Evolutionary conservation across 768 basidiomycete species (phyloP).

Genomic region (Heimioporus sp.): DNA sequence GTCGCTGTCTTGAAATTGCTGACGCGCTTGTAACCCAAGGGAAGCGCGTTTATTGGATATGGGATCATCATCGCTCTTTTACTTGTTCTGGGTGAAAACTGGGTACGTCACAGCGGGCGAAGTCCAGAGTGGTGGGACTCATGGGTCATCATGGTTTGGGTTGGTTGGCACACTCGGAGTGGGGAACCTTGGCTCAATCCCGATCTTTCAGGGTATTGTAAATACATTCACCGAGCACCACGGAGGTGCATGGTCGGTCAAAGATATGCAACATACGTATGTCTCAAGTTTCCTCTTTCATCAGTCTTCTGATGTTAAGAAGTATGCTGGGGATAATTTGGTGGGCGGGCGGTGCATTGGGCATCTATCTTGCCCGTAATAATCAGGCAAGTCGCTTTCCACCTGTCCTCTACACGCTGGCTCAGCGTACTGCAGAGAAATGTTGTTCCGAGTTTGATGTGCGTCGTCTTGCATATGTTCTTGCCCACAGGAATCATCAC

Average conservation of each 20-base stretch:
- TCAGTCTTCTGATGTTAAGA: background rate
- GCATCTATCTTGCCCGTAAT: conserved; percentile 76
- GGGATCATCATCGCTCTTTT: conserved; percentile 78
- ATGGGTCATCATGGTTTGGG: conserved; percentile 57
- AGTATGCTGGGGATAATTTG: conserved; percentile 58
- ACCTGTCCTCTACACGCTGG: background rate
- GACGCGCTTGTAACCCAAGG: conserved; percentile 33
- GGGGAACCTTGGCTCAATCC: background rate
- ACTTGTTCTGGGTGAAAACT: conserved; percentile 72
- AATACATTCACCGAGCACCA: conserved; percentile 95
- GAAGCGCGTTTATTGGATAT: conserved; percentile 88
- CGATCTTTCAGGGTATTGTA: conserved; percentile 40
- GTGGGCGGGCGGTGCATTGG: conserved; percentile 92
- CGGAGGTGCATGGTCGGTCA: conserved; percentile 77
- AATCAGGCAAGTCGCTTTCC: conserved; percentile 53
- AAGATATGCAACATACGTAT: conserved; percentile 94
- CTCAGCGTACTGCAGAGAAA: conserved; percentile 48
- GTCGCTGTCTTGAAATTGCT: conserved; percentile 3
- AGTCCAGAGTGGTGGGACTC: conserved; percentile 90
- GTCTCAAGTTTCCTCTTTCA: conserved; percentile 27
- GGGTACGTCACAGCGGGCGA: conserved; percentile 66
- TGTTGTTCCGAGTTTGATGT: conserved; percentile 83
- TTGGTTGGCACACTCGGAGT: conserved; percentile 29
- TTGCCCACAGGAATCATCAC: background rate
- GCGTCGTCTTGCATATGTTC: conserved; percentile 20